Evolutionary conservation across 306 rosid species (phyloP).

Genomic region (Dryas octopetala): DNA sequence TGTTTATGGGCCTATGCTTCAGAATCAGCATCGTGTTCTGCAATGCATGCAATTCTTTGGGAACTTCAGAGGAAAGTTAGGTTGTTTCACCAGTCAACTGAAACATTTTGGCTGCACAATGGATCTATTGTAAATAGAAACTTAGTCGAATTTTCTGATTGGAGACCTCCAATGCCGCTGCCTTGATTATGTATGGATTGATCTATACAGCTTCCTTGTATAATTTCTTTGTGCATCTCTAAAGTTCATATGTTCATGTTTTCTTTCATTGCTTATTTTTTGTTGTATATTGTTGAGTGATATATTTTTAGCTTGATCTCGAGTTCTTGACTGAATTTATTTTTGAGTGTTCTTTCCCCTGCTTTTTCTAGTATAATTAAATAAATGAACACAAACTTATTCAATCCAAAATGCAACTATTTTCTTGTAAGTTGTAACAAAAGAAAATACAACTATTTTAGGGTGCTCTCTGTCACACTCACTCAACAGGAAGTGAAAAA

Average conservation of each 20-base stretch:
- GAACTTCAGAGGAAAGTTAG: slow-evolving; percentile 93
- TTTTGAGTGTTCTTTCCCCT: too few relatives aligned
- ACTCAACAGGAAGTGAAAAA: too few relatives aligned
- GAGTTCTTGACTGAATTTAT: too few relatives aligned
- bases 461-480: too few relatives aligned
- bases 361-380: too few relatives aligned
- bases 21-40: slow-evolving; percentile 77
- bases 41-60: slow-evolving; percentile 88
- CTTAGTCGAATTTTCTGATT: slow-evolving; percentile 63
- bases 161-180: slow-evolving; percentile 76
- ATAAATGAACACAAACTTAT: too few relatives aligned
- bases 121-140: slow-evolving; percentile 71
- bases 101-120: slow-evolving; percentile 94
- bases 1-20: slow-evolving; percentile 72
- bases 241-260: background rate
- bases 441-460: too few relatives aligned
- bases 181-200: slow-evolving; percentile 49
- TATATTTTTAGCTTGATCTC: background rate
- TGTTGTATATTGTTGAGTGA: background rate
- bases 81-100: slow-evolving; percentile 85
- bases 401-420: too few relatives aligned
- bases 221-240: background rate
- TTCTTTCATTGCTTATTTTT: background rate
- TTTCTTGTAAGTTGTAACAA: too few relatives aligned
- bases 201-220: slow-evolving; percentile 22